Base-by-base conservation (phyloP, 164 flowering plant species). In the Pachysandra terminalis region DNA sequence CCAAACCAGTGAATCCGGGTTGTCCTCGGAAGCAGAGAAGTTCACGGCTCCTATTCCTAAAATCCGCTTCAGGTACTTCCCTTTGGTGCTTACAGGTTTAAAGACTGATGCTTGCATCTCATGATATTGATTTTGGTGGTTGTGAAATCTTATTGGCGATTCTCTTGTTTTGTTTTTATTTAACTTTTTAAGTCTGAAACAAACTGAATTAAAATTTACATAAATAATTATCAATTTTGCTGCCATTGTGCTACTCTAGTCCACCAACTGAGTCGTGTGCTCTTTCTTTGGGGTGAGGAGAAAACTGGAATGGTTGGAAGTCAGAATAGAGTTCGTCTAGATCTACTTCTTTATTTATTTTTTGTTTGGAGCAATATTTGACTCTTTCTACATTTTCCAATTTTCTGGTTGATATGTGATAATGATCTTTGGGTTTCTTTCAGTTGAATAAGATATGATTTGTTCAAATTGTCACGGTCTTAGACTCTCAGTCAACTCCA, bases 21-120 rank as follows among this genome's bases (percentile, higher is more conserved):
- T 82, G 9, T 82, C 75, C 69, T 56, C 81, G 45, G 81, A 78
- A 59, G 74, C 79, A 4, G 84, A 80, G 75, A 88, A 75, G 75
- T 84, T 87, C 55, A 64, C 89, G 69, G 80, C 77, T 40, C 95
- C 98, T 3, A 62, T 79, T 72, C 91, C 87, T 5, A 85, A 63
- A 69, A 86, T 94, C 56, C 59, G 77, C 49, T 91, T 91, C 82
- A 83, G 98, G 98, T 94, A 81, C 40, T 62, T 23, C 56, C 53
- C 23, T 63, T 59, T 2, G 53, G 16, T 37, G 10, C 21, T 24
- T 16, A 3, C 35, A 24, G 1, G 19, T 19, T 9, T 15, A 14
- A 17, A 12, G 17, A 27, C n/a, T 58, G 4, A 27, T 58, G 1
- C 35, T 65, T 53, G 19, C 41, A 5, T 51, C 17, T 45, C 17